Evolutionary conservation across 345 rosid genomes (phyloP), one percentile per base, ranked within the genome.

Genomic region (Aquilaria sinensis): DNA sequence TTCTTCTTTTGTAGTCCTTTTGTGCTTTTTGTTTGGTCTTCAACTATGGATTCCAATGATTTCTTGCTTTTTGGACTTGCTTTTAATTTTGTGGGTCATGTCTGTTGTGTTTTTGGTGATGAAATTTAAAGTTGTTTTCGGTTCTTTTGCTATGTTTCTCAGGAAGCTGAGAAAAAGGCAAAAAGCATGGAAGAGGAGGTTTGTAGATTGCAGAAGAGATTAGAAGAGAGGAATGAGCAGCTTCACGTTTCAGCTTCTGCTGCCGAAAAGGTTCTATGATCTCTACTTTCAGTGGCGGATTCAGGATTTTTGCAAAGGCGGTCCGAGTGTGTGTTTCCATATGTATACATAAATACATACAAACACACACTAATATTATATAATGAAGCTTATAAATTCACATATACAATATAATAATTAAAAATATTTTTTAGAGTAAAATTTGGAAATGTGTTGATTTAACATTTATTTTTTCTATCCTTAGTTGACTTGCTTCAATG

Each of bases 81-180:
- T 37, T 37, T 37, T 64, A 64, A 62, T 47, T 55, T 64, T 60
- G 56, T 56, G 63, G 41, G 6, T 47, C 29, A 46, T 13, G 56
- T 31, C 16, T 68, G 50, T 32, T 64, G 54, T 2, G 14, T 6
- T 29, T 58, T 61, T 53, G 12, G 53, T 37, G 43, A 37, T 37
- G 5, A 37, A 37, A 37, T 37, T 37, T 37, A 8, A 37, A 3
- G 43, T 37, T 37, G 8, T 3, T 37, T 37, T 37, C 23, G 23
- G 23, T 37, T 37, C 5, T 37, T 37, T 8, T 37, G 43, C 43
- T 37, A 8, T 8, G 8, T 37, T 37, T 37, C 43, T 37, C 79
- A 90, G 97, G 90, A 88, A 71, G 96, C 95, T 12, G 96, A 93
- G 73, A 69, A 60, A 16, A 88, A 80, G 70, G 95, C 80, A 31